Evolutionary conservation across 1,284 basidiomycete genomes (phyloP).

Genomic region (Sporisorium sorghi): DNA sequence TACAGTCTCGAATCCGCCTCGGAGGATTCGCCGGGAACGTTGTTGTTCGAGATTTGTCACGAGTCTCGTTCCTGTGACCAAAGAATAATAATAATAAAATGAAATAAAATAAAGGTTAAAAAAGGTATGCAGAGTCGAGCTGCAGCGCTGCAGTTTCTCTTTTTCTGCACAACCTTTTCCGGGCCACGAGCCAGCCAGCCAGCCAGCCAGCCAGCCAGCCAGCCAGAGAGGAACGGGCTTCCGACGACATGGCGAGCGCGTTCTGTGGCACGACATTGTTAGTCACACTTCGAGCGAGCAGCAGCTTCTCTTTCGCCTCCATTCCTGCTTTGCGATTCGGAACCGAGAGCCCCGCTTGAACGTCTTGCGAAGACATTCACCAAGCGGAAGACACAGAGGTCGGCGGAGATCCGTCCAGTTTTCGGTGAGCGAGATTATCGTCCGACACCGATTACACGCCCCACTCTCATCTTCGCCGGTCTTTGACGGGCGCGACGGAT

Average conservation of each 20-base stretch:
- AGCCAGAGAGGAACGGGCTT: constrained; percentile 1
- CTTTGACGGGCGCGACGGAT: background rate
- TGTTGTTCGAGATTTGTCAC: background rate
- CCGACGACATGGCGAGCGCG: background rate
- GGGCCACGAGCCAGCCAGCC: background rate
- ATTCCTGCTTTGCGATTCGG: background rate
- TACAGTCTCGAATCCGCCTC: background rate
- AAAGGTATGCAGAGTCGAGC: background rate
- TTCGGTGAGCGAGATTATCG: background rate
- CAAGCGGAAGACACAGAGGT: background rate
- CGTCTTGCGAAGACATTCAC: background rate
- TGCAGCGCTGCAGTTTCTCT: background rate
- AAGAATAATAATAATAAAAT: no score
- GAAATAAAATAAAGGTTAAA: no score
- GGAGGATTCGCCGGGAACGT: background rate
- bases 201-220: no score
- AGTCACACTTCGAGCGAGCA: no score
- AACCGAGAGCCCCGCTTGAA: background rate
- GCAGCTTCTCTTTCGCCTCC: background rate
- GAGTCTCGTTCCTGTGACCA: background rate
- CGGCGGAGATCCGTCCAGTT: background rate
- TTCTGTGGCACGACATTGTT: no score
- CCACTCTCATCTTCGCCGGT: background rate
- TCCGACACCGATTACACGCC: background rate
- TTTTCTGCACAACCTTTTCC: background rate